phyloP scores from a whole-genome alignment of 495 filamentous ascomycete genomes.

The Tuber brumale region DNA sequence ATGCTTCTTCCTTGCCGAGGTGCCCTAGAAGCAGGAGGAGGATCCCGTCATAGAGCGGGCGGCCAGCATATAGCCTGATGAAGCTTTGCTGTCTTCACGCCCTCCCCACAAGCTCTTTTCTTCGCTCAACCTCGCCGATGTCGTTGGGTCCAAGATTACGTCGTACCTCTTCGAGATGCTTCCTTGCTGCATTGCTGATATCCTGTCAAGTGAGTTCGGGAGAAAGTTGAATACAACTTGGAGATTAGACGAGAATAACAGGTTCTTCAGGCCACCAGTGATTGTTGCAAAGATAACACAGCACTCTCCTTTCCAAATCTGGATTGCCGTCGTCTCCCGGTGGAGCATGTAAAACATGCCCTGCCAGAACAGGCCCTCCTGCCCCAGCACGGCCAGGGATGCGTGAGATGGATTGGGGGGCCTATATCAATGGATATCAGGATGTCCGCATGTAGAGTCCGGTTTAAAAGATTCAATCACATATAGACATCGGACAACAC shows the following conservation, averaged over 20 bases:
- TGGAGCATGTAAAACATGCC: not conserved
- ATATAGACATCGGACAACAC: not conserved
- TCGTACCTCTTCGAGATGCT: not conserved
- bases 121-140: not conserved
- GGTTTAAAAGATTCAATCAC: not conserved
- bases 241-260: not conserved
- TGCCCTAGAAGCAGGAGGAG: not conserved
- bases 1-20: not conserved
- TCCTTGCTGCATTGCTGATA: not conserved
- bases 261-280: not conserved
- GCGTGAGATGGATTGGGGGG: not conserved
- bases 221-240: not conserved
- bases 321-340: not conserved
- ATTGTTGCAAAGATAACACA: not conserved
- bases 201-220: not conserved
- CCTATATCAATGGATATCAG: not conserved
- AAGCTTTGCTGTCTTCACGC: not conserved
- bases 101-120: not conserved
- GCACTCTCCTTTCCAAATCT: not conserved
- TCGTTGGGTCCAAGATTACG: not conserved
- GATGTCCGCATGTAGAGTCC: not conserved
- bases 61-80: not conserved
- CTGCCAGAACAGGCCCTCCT: not conserved
- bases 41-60: not conserved
- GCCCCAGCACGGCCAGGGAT: not conserved